Base-by-base conservation (phyloP, 495 filamentous ascomycete species). In the Stereocaulon alpinum region DNA sequence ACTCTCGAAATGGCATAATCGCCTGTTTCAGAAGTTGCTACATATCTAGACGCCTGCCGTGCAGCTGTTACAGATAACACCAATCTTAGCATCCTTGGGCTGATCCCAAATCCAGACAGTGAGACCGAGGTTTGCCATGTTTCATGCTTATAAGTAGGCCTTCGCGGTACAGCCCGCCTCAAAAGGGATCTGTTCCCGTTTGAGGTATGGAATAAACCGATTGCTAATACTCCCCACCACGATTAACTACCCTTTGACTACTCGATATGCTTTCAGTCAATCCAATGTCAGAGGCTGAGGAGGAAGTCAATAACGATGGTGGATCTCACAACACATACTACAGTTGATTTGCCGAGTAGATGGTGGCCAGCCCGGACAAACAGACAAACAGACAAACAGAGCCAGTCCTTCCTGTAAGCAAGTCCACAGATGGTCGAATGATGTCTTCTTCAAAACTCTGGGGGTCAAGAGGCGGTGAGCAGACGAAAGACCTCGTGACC, bases 401-500 rank as follows among this genome's bases (percentile, higher is more conserved):
- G 34, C 34, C 34, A 37, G 34, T 37, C 34, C 9, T 37, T 37
- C 34, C 34, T 30, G 34, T 17, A 17, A 37, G 45, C 45, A 30
- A 27, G 3, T 27, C 22, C 24, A 3, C 45, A 30, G 45, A 49
- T 27, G 22, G 15, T 17, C 6, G 34, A 10, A 37, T 37, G 7
- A 7, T 9, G 34, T 6, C 9, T 50, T 18, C 12, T 32, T 24
- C 9, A n/a, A n/a, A 10, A 15, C 17, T 49, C 47, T 22, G 3
- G 12, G 27, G 10, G 14, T 49, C 47, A 37, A 37, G 49, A 52
- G 34, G 49, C 49, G 27, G 49, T 52, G 49, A 52, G 34, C 29
- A 4, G 42, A 20, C 42, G 40, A 47, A 27, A 52, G n/a, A 32
- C 49, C 49, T 52, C 49, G 34, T 52, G 49, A 52, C 49, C 49